Evolutionary conservation across 1,284 basidiomycete species (phyloP), one percentile per base, ranked within the genome.

Genomic region (Anthracocystis walkeri): DNA sequence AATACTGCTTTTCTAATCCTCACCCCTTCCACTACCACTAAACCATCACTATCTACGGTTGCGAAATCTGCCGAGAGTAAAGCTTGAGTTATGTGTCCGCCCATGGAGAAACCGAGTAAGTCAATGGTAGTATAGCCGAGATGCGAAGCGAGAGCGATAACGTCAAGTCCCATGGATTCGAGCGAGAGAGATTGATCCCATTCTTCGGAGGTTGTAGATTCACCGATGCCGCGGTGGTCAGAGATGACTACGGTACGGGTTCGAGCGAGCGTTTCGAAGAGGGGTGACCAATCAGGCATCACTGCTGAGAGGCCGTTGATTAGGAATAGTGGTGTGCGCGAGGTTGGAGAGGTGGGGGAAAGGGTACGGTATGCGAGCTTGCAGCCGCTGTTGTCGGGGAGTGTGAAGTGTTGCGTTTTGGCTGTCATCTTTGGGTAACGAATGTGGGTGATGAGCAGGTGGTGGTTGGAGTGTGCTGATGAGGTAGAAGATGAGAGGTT

Each of bases 61-160:
- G 72, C 56, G 7, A 42, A 16, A 0, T 65, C 46, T 0, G 49
- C 25, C 3, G 72, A 65, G n/a, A 83, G 53, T 14, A 84, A 45
- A 5, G 70, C 77, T 53, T 83, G 81, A 3, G 67, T 57, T 20
- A 84, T 81, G 35, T 81, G 76, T 2, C 83, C 83, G 11, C 82
- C 83, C 83, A 84, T 84, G 14, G 67, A 75, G 50, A 80, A 84
- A 10, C 83, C 83, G 6, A 84, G 64, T 2, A 83, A 42, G 46
- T 84, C 68, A 16, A 84, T 58, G 1, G 40, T 53, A 4, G 12
- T 18, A 41, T 71, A 65, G 2, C 68, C 71, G 10, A 84, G 62
- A 21, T 68, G 49, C 7, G 29, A 14, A 3, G 80, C 52, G 29
- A 84, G 71, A 1, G 57, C 41, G 35, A 84, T 58, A 12, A 80